Evolutionary conservation across 768 basidiomycete species (phyloP).

Genomic region (Boletellus ananiceps): DNA sequence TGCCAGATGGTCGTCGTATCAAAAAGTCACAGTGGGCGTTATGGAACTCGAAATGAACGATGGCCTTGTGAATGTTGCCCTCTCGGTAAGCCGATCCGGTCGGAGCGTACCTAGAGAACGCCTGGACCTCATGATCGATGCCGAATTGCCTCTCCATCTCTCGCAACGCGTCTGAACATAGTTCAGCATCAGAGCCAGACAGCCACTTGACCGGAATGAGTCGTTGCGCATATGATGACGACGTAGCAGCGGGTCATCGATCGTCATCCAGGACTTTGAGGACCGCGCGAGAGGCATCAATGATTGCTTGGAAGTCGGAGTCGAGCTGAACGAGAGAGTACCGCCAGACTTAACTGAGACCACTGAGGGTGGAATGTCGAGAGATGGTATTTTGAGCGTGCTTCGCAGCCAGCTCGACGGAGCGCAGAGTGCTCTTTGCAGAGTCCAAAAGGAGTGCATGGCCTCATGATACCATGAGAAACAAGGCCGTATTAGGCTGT

Average conservation of each 20-base stretch:
- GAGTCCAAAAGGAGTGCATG: not conserved
- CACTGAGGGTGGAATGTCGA: not conserved
- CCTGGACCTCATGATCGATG: not conserved
- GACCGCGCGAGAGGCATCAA: slow-evolving; percentile 3
- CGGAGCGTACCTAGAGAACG: not conserved
- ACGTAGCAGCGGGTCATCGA: not conserved
- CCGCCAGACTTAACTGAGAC: slow-evolving; percentile 1
- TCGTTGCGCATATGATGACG: not conserved
- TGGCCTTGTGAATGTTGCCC: not conserved
- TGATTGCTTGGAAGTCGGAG: slow-evolving; percentile 4
- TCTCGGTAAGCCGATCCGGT: not conserved
- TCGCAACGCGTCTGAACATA: slow-evolving; percentile 1
- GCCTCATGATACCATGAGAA: no score
- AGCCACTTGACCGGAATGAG: slow-evolving; percentile 3
- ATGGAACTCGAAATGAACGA: not conserved
- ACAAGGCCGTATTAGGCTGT: no score
- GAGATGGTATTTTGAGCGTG: not conserved
- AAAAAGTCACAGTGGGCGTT: slow-evolving; percentile 9
- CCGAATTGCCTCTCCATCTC: not conserved
- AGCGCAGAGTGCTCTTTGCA: not conserved
- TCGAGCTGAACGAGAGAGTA: slow-evolving; percentile 8
- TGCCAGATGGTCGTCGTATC: slow-evolving; percentile 12
- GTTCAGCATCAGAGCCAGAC: not conserved
- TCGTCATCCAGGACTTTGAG: not conserved
- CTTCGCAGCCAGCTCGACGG: not conserved